Conservation (phyloP, 2,329 filamentous ascomycete species). For the Podosphaera xanthii region DNA sequence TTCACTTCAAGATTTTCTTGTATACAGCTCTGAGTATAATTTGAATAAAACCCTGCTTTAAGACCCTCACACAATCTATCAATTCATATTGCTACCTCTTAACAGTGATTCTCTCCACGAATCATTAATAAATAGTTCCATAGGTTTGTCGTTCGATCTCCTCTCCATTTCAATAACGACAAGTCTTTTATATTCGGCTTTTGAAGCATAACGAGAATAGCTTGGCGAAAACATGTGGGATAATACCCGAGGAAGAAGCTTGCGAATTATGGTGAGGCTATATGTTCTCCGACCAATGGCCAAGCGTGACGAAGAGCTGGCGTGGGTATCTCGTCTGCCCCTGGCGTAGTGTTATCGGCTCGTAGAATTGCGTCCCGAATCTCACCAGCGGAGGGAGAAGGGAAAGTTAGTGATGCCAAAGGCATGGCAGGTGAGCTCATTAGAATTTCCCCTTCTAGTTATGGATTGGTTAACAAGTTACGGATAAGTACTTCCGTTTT, state of each 20-base stretch:
- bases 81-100: too few species aligned
- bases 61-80: too few species aligned
- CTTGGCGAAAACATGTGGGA: neutral
- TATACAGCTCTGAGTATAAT: too few species aligned
- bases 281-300: too few species aligned
- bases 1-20: too few species aligned
- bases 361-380: neutral
- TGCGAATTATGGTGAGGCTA: neutral
- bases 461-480: neutral
- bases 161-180: neutral
- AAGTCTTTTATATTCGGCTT: neutral
- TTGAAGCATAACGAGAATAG: neutral
- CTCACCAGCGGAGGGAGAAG: neutral
- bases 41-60: too few species aligned
- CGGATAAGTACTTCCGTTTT: neutral
- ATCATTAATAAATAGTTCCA: too few species aligned
- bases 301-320: too few species aligned
- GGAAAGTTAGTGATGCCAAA: neutral
- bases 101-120: too few species aligned
- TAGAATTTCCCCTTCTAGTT: neutral
- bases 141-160: too few species aligned
- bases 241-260: neutral
- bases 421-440: neutral
- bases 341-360: neutral
- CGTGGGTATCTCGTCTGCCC: neutral